Evolutionary conservation across 225 moss, liverwort and hornwort genomes (phyloP).

Genomic region (Bryum argenteum): DNA sequence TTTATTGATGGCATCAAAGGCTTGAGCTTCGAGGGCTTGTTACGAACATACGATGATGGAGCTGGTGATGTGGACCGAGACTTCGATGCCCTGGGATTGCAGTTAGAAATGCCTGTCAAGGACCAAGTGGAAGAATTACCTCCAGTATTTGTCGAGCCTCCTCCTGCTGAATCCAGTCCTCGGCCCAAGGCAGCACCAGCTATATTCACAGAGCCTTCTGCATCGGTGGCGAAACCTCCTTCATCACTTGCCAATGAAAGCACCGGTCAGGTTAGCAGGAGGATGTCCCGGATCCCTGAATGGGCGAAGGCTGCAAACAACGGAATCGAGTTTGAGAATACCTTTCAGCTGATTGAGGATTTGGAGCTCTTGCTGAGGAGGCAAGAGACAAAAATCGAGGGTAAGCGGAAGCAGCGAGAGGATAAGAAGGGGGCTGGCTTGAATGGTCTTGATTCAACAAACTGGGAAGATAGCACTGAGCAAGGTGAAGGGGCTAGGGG

Average conservation of each 20-base stretch:
- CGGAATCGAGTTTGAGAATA: constrained; percentile 83
- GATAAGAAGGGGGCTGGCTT: constrained; percentile 70
- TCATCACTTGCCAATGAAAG: constrained; percentile 64
- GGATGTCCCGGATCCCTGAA: constrained; percentile 68
- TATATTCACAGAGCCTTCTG: constrained; percentile 31
- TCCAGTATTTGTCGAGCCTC: constrained; percentile 11
- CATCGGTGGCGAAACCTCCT: constrained; percentile 20
- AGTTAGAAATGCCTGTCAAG: constrained; percentile 42
- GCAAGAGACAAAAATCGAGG: constrained; percentile 75
- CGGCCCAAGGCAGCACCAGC: constrained; percentile 16
- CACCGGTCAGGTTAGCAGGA: constrained; percentile 54
- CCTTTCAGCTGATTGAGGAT: constrained; percentile 79
- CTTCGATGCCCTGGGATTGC: constrained; percentile 80
- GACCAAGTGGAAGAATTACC: constrained; percentile 25
- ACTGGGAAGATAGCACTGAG: constrained; percentile 60
- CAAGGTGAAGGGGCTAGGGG: constrained; percentile 54
- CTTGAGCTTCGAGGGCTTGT: constrained; percentile 82
- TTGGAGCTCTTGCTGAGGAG: constrained; percentile 68
- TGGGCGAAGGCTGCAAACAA: constrained; percentile 86
- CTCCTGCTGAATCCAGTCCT: constrained; percentile 33
- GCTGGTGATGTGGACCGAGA: constrained; percentile 98
- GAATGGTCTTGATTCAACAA: constrained; percentile 52
- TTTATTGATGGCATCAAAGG: constrained; percentile 85
- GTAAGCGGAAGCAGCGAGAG: constrained; percentile 79
- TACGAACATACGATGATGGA: constrained; percentile 94